Base-by-base conservation (phyloP, 2,329 filamentous ascomycete species). In the Penicillium aurantiogriseum region DNA sequence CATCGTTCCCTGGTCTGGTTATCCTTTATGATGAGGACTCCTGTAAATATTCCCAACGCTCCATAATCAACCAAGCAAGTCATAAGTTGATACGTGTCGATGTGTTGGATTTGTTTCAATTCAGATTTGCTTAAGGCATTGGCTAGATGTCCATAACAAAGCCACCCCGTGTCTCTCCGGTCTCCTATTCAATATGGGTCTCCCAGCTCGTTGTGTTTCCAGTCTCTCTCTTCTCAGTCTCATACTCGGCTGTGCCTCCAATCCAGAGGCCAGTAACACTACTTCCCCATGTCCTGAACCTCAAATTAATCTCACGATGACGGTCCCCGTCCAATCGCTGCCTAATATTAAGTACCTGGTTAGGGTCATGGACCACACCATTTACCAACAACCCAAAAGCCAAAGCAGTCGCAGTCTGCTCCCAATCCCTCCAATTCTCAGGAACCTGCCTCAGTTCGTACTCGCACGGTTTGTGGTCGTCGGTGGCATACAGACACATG, bases 371-470 rank as follows among this genome's bases (percentile, higher is more conserved):
- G 5, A 58, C 9, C 17, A 9, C 17, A 9, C 44, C 48, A 46
- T 40, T 49, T 5, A 53, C 7, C 11, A 60, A 19, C 19, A 58
- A 38, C 2, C 42, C 48, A 52, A 58, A 64, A 4, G 43, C 25
- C 4, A 64, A 49, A 23, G 56, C 58, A 9, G 57, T 63, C 7
- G 56, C 54, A 27, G 52, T 51, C 38, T 65, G 56, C 38, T 64
- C 60, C 2, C 33, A 9, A 48, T 61, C 60, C 17, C 60, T 53
- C 25, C 33, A 42, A 2, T 44, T 46, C 27, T 45, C 45, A 2
- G 59, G 53, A 35, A 64, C 57, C 40, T 65, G 57, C 5, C 56
- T 50, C 19, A 62, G 51, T 39, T 56, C 46, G 19, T 65, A 25
- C 25, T 60, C 21, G 17, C 63, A 56, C 2, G 49, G 35, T n/a